Evolutionary conservation across 305 asterid species (phyloP).

Genomic region (Lippia alba): DNA sequence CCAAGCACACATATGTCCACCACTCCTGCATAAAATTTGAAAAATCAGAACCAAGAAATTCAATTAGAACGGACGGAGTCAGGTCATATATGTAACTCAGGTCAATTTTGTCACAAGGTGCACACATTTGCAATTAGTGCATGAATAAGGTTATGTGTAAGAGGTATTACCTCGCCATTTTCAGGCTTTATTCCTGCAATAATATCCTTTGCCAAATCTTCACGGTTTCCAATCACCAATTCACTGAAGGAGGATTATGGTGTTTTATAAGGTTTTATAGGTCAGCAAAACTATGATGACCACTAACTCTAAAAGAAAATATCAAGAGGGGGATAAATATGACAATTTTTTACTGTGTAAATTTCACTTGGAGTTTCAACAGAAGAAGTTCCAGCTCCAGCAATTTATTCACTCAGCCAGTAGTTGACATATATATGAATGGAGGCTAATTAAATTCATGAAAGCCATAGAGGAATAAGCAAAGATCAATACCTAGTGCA

Average conservation of each 20-base stretch:
- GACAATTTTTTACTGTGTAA: neutral
- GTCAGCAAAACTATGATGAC: neutral
- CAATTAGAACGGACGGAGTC: neutral
- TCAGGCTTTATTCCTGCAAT: conserved; percentile 90
- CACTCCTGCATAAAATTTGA: conserved; percentile 67
- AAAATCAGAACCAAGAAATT: neutral
- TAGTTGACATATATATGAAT: conserved; percentile 6
- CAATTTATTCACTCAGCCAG: neutral
- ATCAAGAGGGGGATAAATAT: conserved; percentile 4
- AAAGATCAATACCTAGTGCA: conserved; percentile 80
- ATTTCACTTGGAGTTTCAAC: neutral
- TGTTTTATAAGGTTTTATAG: neutral
- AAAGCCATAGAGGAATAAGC: conserved; percentile 24
- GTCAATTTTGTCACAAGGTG: neutral
- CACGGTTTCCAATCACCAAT: conserved; percentile 99
- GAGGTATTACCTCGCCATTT: conserved; percentile 88
- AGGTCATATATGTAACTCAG: neutral
- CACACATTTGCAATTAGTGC: neutral
- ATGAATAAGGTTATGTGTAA: conserved; percentile 9
- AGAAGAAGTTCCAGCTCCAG: no score
- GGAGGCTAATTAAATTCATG: conserved; percentile 4
- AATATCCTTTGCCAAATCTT: conserved; percentile 89
- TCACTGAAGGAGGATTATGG: conserved; percentile 62
- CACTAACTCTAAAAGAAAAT: conserved; percentile 2
- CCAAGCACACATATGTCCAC: conserved; percentile 99